Evolutionary conservation across 768 basidiomycete genomes (phyloP).

Genomic region (Hemileccinum impolitum): DNA sequence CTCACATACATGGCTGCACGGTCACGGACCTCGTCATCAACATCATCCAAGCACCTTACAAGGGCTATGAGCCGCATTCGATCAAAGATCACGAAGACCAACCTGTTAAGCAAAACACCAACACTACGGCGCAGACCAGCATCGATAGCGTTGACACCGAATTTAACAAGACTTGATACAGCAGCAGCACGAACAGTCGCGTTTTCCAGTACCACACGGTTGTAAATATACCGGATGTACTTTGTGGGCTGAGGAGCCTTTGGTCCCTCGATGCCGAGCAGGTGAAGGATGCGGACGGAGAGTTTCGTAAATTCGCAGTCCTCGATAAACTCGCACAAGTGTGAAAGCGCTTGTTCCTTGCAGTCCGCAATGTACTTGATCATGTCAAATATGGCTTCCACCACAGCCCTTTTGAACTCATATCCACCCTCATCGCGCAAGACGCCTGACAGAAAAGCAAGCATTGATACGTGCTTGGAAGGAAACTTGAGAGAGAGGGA

Average conservation of each 20-base stretch:
- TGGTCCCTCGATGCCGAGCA: constrained; percentile 95
- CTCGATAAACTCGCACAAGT: constrained; percentile 99
- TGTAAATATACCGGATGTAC: constrained; percentile 99
- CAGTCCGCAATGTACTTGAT: constrained; percentile 95
- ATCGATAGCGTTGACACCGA: constrained; percentile 88
- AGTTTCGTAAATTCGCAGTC: constrained; percentile 99
- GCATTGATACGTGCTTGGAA: constrained; percentile 93
- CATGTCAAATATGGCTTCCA: constrained; percentile 99
- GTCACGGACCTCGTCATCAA: constrained; percentile 98
- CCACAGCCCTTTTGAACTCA: constrained; percentile 98
- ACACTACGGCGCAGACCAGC: constrained; percentile 78
- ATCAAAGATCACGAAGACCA: constrained; percentile 16
- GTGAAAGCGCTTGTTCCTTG: constrained; percentile 96
- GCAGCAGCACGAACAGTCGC: constrained; percentile 97
- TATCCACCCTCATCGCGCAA: constrained; percentile 98
- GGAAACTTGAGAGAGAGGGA: constrained; percentile 99
- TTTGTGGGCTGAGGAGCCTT: constrained; percentile 95
- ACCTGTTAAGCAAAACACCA: constrained; percentile 83
- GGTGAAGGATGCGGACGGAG: constrained; percentile 92
- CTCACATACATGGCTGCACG: constrained; percentile 93
- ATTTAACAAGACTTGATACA: constrained; percentile 92
- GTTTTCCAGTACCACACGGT: constrained; percentile 97
- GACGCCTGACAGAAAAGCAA: constrained; percentile 94
- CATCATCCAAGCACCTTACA: constrained; percentile 89
- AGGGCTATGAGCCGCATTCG: constrained; percentile 2